A percentile compares a stretch with the other conserved stretches of the same genome.
Conservation (phyloP, 495 filamentous ascomycete species). For the Xylaria intraflava region DNA sequence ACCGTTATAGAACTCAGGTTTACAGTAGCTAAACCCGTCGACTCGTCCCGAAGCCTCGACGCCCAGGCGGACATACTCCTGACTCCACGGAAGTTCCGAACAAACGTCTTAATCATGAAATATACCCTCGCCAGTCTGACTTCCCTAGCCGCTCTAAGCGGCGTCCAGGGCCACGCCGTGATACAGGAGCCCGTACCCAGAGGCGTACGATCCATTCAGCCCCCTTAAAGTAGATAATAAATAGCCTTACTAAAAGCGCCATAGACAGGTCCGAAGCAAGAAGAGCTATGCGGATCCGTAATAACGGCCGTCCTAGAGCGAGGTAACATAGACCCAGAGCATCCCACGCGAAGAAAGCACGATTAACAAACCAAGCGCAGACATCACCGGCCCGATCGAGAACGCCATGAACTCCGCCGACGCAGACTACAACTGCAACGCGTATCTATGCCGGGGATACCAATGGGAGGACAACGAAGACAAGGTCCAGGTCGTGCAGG, state of each 20-base stretch:
- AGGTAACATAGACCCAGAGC: background rate
- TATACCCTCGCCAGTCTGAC: background rate
- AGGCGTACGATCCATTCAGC: background rate
- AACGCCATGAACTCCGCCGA: slow-evolving; percentile 2
- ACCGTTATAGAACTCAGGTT: background rate
- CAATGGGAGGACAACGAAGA: slow-evolving; percentile 10
- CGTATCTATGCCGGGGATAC: slow-evolving; percentile 7
- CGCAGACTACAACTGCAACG: slow-evolving; percentile 6
- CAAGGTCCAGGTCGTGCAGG: slow-evolving; percentile 4
- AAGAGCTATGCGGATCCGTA: background rate
- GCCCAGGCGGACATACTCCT: too few relatives aligned
- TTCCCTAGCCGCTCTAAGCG: background rate
- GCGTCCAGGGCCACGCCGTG: slow-evolving; percentile 4
- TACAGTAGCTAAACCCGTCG: background rate
- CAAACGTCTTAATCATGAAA: background rate
- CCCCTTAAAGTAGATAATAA: background rate
- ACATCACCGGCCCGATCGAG: slow-evolving; percentile 7
- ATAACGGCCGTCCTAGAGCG: background rate
- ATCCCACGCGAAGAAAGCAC: background rate
- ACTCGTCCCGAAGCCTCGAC: background rate
- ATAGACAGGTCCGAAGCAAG: slow-evolving; percentile 10
- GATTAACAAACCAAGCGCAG: background rate
- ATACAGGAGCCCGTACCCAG: slow-evolving; percentile 1
- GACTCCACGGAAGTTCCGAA: too few relatives aligned
- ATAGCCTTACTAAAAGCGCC: background rate